phyloP scores from a whole-genome alignment of 768 basidiomycete genomes.

The Psilocybe cyanescens region DNA sequence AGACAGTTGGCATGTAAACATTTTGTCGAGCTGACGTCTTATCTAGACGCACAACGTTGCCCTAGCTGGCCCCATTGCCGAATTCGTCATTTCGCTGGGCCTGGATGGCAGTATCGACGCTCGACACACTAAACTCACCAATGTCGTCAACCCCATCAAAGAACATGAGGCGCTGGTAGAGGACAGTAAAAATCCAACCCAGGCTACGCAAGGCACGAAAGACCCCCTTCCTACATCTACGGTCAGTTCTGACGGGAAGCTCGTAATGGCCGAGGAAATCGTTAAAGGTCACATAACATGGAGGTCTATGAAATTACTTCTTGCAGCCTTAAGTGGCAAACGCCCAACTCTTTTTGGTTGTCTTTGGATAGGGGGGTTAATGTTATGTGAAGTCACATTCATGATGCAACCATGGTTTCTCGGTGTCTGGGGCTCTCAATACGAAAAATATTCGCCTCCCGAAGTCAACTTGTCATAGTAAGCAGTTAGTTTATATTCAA shows the following conservation, averaged over 20 bases:
- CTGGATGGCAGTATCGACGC: constrained; percentile 51
- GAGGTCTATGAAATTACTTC: constrained; percentile 37
- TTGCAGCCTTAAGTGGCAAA: constrained; percentile 37
- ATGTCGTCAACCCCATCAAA: constrained; percentile 34
- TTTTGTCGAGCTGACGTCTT: constrained; percentile 1
- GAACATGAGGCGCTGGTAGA: constrained; percentile 32
- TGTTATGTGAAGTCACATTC: constrained; percentile 27
- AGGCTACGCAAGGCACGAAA: constrained; percentile 11
- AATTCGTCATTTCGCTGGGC: constrained; percentile 56
- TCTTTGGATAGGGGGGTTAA: constrained; percentile 26
- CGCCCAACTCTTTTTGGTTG: constrained; percentile 36
- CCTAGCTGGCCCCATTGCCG: constrained; percentile 51
- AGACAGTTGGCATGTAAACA: constrained; percentile 9
- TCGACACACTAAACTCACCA: constrained; percentile 40
- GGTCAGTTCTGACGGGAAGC: constrained; percentile 47
- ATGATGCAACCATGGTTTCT: constrained; percentile 44
- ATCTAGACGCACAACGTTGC: constrained; percentile 51
- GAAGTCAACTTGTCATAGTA: constrained; percentile 38
- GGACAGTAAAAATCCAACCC: constrained; percentile 2
- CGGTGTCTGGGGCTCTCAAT: constrained; percentile 50
- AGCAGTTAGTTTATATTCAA: constrained; percentile 20
- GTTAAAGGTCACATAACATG: constrained; percentile 35
- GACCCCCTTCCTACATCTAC: constrained; percentile 12
- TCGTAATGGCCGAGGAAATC: constrained; percentile 66
- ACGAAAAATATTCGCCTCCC: constrained; percentile 33